These are phyloP conservation scores for Naegleria lovaniensis DNA, from an alignment of 208 protist species.

Conservation along the genomic window DNA sequence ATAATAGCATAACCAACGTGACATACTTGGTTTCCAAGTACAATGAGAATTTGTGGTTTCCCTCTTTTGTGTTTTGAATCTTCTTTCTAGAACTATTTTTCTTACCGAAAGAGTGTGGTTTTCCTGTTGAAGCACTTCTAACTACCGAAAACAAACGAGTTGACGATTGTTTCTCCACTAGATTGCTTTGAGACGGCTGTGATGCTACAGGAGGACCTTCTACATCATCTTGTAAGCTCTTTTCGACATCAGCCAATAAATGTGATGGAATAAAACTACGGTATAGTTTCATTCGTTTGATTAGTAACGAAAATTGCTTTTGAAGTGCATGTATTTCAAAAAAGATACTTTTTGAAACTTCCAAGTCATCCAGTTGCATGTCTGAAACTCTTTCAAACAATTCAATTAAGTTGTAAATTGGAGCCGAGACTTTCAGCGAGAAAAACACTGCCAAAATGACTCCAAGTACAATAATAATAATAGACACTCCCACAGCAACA, in stretches of 20 bases:
- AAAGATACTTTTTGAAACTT: neutral
- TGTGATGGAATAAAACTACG: neutral
- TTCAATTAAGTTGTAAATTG: neutral
- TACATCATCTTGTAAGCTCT: neutral
- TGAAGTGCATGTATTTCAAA: neutral
- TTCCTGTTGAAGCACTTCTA: neutral
- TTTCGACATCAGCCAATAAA: neutral
- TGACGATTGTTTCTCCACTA: neutral
- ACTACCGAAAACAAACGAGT: neutral
- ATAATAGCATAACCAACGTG: neutral
- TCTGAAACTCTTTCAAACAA: neutral
- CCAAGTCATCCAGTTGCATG: neutral
- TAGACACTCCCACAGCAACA: neutral
- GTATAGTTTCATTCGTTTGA: neutral
- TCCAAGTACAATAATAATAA: neutral
- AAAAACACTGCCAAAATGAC: neutral
- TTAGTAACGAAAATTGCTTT: neutral
- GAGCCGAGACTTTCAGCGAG: neutral
- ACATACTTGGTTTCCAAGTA: neutral
- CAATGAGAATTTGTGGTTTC: neutral
- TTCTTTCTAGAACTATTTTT: neutral
- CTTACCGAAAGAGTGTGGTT: neutral
- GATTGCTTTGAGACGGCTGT: neutral
- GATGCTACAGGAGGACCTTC: neutral
- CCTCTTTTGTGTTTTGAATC: neutral